phyloP scores from a whole-genome alignment of 257 asterid species.

The Lithospermum erythrorhizon region DNA sequence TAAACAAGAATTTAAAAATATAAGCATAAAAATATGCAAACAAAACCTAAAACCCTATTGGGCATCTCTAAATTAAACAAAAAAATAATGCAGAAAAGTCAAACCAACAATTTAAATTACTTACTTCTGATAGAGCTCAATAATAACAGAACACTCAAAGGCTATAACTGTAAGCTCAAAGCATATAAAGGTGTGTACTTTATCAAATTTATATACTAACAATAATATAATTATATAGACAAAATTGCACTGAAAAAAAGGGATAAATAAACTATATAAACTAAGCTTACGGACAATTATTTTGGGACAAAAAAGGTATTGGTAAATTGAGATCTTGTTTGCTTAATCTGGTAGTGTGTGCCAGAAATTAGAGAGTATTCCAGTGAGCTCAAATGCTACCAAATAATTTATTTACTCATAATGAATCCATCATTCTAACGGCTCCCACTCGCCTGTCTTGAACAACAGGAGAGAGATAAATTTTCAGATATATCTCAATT shows the following conservation, averaged over 20 bases:
- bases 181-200: neutral
- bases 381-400: slow-evolving; percentile 10
- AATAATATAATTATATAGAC: neutral
- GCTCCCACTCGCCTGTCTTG: too few relatives aligned
- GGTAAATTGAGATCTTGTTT: neutral
- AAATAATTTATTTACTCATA: too few relatives aligned
- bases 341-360: neutral
- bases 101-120: neutral
- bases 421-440: too few relatives aligned
- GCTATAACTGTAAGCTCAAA: neutral
- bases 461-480: too few relatives aligned
- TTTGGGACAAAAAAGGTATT: neutral
- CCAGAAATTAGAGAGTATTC: neutral
- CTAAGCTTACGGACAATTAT: neutral
- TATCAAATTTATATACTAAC: too few relatives aligned
- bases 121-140: neutral
- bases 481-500: too few relatives aligned
- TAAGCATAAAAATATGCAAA: slow-evolving; percentile 5
- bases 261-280: too few relatives aligned
- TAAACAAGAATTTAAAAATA: slow-evolving; percentile 5
- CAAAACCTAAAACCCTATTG: slow-evolving; percentile 8
- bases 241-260: neutral
- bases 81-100: neutral
- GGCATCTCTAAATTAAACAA: slow-evolving; percentile 6
- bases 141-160: neutral